Conservation (phyloP, 1,284 basidiomycete species). For the Jaminaea rosea region DNA sequence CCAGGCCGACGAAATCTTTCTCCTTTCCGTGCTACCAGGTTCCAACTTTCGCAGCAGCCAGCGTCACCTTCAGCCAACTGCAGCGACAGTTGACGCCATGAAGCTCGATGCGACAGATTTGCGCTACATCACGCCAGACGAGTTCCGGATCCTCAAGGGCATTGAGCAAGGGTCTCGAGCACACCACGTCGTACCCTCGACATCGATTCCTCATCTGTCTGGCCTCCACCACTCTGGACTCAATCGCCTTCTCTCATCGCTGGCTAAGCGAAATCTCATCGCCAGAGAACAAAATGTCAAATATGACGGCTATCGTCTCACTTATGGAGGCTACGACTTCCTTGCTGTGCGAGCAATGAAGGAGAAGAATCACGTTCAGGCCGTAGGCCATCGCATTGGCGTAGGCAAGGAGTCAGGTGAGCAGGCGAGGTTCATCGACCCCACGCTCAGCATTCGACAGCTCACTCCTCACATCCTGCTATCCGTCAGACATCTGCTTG, state of each 20-base stretch:
- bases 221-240: slow-evolving; percentile 82
- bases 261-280: slow-evolving; percentile 84
- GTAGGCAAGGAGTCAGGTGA: slow-evolving; percentile 86
- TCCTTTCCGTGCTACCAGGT: no score
- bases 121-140: slow-evolving; percentile 81
- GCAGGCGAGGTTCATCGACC: no score
- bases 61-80: no score
- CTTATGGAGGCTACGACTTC: slow-evolving; percentile 95
- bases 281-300: slow-evolving; percentile 81
- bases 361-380: slow-evolving; percentile 51
- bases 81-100: no score
- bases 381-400: slow-evolving; percentile 90
- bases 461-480: background rate
- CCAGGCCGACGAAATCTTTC: no score
- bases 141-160: slow-evolving; percentile 87
- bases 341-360: slow-evolving; percentile 86
- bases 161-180: slow-evolving; percentile 98
- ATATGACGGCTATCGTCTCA: slow-evolving; percentile 94
- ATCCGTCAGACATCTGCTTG: slow-evolving; percentile 75
- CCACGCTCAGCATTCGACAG: no score
- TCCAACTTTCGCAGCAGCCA: no score
- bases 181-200: slow-evolving; percentile 85
- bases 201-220: slow-evolving; percentile 81
- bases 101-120: slow-evolving; percentile 91
- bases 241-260: slow-evolving; percentile 79